phyloP scores from a whole-genome alignment of 257 asterid species.

The Knoxia roxburghii region DNA sequence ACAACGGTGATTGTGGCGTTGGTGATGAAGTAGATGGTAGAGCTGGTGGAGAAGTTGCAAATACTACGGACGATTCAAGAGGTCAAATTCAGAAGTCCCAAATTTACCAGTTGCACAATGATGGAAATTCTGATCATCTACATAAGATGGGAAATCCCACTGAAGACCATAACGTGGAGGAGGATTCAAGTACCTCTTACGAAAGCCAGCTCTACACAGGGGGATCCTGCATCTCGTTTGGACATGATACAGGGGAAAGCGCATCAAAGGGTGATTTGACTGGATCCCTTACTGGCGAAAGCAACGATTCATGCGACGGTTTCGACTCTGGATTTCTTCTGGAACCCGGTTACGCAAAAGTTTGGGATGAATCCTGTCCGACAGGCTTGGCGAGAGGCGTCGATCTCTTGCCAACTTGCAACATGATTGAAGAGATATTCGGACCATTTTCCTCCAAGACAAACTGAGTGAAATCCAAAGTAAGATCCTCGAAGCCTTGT shows the following conservation, averaged over 20 bases:
- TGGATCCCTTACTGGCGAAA: constrained; percentile 9
- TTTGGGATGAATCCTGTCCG: constrained; percentile 23
- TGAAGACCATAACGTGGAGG: constrained; percentile 10
- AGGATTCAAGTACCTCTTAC: constrained; percentile 14
- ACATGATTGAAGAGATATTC: constrained; percentile 36
- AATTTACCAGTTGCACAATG: constrained; percentile 1
- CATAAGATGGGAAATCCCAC: neutral
- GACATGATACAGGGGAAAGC: constrained; percentile 2
- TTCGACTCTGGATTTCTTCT: constrained; percentile 14
- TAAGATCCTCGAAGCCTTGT: neutral
- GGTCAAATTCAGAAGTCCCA: constrained; percentile 9
- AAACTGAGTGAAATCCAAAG: constrained; percentile 3
- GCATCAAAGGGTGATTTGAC: constrained; percentile 7
- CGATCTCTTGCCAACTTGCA: constrained; percentile 31
- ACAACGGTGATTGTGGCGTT: neutral
- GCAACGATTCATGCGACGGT: constrained; percentile 16
- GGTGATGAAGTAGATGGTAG: neutral
- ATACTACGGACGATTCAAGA: constrained; percentile 7
- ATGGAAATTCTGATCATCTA: neutral
- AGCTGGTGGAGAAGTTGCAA: constrained; percentile 10
- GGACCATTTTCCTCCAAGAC: constrained; percentile 28
- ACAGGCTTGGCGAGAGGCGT: constrained; percentile 13
- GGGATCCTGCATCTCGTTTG: constrained; percentile 11
- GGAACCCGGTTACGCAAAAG: constrained; percentile 15
- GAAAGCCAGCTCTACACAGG: constrained; percentile 11